Evolutionary conservation across 768 basidiomycete genomes (phyloP), one percentile per base, ranked within the genome.

Genomic region (Pleurotus tuber-regium): DNA sequence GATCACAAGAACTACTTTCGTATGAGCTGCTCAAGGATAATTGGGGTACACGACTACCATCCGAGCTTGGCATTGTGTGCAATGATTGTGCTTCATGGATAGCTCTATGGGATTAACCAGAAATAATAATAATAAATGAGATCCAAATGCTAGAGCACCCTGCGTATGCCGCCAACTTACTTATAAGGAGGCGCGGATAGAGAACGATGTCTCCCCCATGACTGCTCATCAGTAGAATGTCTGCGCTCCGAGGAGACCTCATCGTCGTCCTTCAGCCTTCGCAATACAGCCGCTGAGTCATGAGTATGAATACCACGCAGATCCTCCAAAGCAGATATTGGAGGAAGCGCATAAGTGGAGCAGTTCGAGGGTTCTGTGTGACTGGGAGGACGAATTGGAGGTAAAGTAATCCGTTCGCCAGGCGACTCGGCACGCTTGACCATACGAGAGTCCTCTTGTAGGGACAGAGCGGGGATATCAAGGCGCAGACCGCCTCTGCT

Each of bases 271-370:
- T 72, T 76, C n/a, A 89, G 66, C 23, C 87, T 75, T 49, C 81
- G 70, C 41, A 89, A 66, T 5, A 89, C 87, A 4, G 84, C 80
- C 4, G 82, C 80, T 0, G 86, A 82, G 61, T 87, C 84, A 30
- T 71, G 73, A 52, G 54, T 71, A 64, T 59, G 68, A 18, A 77
- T 66, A 2, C 82, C 80, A 7, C 83, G 73, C 43, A 83, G 62
- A 53, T 82, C 80, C 62, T 87, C 86, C 58, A 90, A 66, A 0
- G 84, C 80, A 5, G 86, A 82, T 51, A 87, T 87, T 1, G 86
- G 84, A 1, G 85, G 86, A 3, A 87, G 62, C 1, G 83, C 79
- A 54, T 83, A 84, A 1, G 71, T 66, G 1, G 74, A 64, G 12
- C 66, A 65, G 23, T 59, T 66, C 12, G 65, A 56, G 35, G 60